Evolutionary conservation across 2,329 filamentous ascomycete genomes (phyloP), one percentile per base, ranked within the genome.

Genomic region (Aspergillus ochraceus): DNA sequence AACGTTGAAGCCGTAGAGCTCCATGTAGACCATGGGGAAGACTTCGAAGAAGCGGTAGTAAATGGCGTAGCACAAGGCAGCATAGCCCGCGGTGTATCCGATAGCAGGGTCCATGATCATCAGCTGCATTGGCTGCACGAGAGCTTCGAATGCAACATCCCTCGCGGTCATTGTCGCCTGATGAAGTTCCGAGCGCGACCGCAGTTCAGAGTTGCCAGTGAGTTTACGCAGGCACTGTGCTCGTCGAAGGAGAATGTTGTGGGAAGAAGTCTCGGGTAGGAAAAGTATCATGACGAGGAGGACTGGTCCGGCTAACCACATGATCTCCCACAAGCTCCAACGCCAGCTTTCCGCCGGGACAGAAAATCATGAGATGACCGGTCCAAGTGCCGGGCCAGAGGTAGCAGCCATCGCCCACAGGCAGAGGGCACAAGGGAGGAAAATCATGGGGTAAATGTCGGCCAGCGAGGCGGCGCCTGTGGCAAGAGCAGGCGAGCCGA

Each of bases 401-500:
- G 47, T 29, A 11, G 42, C 26, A 14, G 39, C 46, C 9, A 32
- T 10, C 6, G 51, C 55, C 39, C 49, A 52, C 17, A 26, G 20
- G 9, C 22, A 30, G 64, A 89, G 77, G 2, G 82, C 80, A 63
- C 86, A 22, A 87, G 0, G 86, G 85, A 0, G 88, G 71, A 20
- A 82, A 77, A 64, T 84, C 76, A 22, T 86, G 70, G 70, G 45
- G 79, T 81, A 68, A 84, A 79, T 71, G 58, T 81, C 79, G 10
- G 72, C 69, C 60, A 80, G 73, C 26, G 74, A 76, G 1, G 80
- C 80, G 8, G 77, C 79, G 6, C 80, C 80, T 8, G 82, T 88
- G 0, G 87, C 87, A 11, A 90, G 73, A 70, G 84, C 87, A 0
- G 87, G 88, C 20, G 80, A 84, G 5, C 87, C 86, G 66, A 88